Conservation (phyloP, 345 rosid species). For the Eutrema japonicum region DNA sequence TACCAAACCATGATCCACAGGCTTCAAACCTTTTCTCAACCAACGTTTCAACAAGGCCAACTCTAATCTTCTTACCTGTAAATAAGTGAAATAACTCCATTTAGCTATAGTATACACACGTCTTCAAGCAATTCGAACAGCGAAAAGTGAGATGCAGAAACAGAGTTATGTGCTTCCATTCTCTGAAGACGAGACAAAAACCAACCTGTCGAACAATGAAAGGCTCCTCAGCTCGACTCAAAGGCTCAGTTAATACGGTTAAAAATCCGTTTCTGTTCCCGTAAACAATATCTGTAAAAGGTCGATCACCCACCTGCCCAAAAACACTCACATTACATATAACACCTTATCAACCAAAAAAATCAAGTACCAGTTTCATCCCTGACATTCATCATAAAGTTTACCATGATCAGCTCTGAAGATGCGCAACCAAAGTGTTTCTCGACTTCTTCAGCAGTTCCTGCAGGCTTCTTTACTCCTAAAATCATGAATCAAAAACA, state of each 20-base stretch:
- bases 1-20: conserved; percentile 60
- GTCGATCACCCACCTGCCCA: conserved; percentile 92
- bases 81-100: conserved; percentile 20
- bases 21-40: conserved; percentile 71
- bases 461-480: conserved; percentile 96
- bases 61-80: conserved; percentile 93
- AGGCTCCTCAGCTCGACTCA: conserved; percentile 82
- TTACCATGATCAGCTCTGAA: conserved; percentile 85
- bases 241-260: conserved; percentile 78
- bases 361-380: background rate
- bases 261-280: conserved; percentile 88
- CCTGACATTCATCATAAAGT: conserved; percentile 21
- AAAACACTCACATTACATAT: conserved; percentile 27
- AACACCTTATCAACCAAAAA: conserved; percentile 12
- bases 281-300: conserved; percentile 86
- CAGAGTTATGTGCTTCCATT: conserved; percentile 10
- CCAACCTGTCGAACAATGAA: conserved; percentile 93
- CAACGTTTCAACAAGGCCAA: conserved; percentile 57
- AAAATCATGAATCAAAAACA: background rate
- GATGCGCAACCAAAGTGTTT: conserved; percentile 88
- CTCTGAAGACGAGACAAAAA: conserved; percentile 25
- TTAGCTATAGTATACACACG: background rate
- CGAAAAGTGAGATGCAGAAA: conserved; percentile 12
- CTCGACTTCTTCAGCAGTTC: conserved; percentile 92
- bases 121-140: background rate